Evolutionary conservation across 179 eudicot genomes (phyloP).

Genomic region (Heliamphora pulchella): DNA sequence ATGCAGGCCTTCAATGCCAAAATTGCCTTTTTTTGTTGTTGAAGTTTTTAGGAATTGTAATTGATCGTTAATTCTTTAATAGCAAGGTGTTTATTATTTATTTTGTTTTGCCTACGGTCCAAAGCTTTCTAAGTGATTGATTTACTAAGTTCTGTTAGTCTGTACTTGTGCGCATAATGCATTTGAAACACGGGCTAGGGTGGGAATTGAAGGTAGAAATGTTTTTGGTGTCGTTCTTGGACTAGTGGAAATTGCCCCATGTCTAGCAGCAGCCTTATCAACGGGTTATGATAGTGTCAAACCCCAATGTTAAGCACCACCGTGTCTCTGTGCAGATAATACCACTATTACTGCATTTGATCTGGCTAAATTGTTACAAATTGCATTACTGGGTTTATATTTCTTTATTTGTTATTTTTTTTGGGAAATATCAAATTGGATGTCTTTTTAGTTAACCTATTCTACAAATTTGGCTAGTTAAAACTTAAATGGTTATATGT

Average conservation of each 20-base stretch:
- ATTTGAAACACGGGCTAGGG: neutral
- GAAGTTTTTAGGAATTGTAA: neutral
- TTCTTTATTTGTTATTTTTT: no score
- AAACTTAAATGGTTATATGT: no score
- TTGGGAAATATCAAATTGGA: no score
- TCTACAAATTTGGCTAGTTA: no score
- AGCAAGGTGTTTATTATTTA: neutral
- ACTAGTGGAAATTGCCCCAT: neutral
- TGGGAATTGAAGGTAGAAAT: neutral
- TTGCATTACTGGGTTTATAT: no score
- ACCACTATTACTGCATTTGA: no score
- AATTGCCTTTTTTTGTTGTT: neutral
- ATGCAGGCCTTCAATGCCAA: neutral
- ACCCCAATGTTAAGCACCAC: no score
- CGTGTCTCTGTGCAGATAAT: no score
- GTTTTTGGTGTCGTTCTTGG: neutral
- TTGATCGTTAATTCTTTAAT: neutral
- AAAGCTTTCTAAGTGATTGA: neutral
- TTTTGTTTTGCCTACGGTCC: neutral
- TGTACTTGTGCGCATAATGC: neutral
- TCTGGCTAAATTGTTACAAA: no score
- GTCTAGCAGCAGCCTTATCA: neutral
- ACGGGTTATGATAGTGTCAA: no score
- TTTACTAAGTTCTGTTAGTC: neutral
- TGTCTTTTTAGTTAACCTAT: no score